Percentiles rank a stretch among this genome's conserved stretches.
Evolutionary conservation across 108 stramenopile genomes (phyloP).

Genomic region (Nitzschia inconspicua): DNA sequence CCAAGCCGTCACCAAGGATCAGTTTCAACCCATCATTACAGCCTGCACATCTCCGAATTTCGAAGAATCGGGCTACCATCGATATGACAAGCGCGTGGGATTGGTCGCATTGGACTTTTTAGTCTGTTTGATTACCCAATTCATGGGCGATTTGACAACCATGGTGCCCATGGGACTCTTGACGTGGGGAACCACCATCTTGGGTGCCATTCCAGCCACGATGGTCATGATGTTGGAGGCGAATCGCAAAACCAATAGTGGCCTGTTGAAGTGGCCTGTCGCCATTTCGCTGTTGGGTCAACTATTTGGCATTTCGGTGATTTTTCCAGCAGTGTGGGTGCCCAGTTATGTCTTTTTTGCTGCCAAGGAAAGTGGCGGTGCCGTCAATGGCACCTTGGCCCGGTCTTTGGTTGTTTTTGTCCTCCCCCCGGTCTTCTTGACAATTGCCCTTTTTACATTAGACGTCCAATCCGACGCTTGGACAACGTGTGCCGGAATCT

Average conservation of each 20-base stretch:
- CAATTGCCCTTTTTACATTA: constrained; percentile 14
- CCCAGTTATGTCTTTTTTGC: constrained; percentile 35
- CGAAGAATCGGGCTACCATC: constrained; percentile 4
- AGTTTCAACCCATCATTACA: constrained; percentile 7
- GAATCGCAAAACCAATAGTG: constrained; percentile 22
- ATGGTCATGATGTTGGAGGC: constrained; percentile 16
- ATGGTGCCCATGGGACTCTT: constrained; percentile 29
- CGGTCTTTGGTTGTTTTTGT: background rate
- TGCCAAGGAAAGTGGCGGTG: no score
- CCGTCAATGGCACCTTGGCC: constrained; percentile 5
- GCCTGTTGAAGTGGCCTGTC: constrained; percentile 26
- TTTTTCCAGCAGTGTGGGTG: constrained; percentile 39
- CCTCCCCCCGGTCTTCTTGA: constrained; percentile 13
- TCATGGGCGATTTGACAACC: constrained; percentile 20
- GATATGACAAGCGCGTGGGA: constrained; percentile 29
- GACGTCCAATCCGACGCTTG: constrained; percentile 19
- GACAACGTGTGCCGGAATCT: constrained; percentile 34
- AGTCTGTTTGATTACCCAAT: constrained; percentile 48
- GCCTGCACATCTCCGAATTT: background rate
- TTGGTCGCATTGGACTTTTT: constrained; percentile 21
- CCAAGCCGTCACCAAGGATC: background rate
- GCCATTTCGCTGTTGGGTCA: constrained; percentile 31
- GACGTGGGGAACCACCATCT: constrained; percentile 17
- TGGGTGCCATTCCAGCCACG: constrained; percentile 18
- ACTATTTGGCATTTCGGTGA: constrained; percentile 40